Evolutionary conservation across 495 filamentous ascomycete genomes (phyloP), one percentile per base, ranked within the genome.

Genomic region (Thermothielavioides terrestris): DNA sequence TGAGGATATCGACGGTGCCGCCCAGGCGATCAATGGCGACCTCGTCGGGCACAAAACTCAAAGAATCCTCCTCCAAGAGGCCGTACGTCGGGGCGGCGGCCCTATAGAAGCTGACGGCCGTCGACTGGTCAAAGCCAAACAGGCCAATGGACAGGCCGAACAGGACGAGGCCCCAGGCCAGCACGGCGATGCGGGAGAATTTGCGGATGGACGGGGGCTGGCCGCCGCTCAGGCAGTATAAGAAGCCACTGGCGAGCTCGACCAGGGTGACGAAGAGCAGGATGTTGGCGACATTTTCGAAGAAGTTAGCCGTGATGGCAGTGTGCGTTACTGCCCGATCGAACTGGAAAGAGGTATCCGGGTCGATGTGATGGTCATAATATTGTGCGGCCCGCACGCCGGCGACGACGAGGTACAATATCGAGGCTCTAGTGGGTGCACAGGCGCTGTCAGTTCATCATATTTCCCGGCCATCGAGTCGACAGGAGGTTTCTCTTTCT

Each of bases 201-300:
- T 44, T 56, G 3, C 46, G 54, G 0, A 5, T 5, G 0, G 38
- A 6, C 1, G 21, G 15, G 21, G 50, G 21, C 5, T 35, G 21
- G 18, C 14, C 46, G 31, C 34, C 36, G 40, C 11, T 35, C 10
- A 47, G 22, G 42, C 54, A 57, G 49, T 49, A 39, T 11, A 55
- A 0, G 42, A 63, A 61, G 10, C 62, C 57, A 15, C 34, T 43
- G 10, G 46, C 47, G 1, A 65, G 45, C 34, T 61, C 60, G 42
- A 56, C 46, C 8, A 59, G 38, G 27, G 54, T 46, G 21, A 59
- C 31, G 35, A 59, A 44, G 38, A 63, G 45, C 8, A 57, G 22
- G 22, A 56, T 38, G 35, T 57, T 22, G 25, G 54, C 52, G 6
- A 63, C 21, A 9, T 47, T 10, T 9, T 26, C 31, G 32, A 63